phyloP scores from a whole-genome alignment of 768 basidiomycete genomes.

The Rhodosporidiobolus odoratus region DNA sequence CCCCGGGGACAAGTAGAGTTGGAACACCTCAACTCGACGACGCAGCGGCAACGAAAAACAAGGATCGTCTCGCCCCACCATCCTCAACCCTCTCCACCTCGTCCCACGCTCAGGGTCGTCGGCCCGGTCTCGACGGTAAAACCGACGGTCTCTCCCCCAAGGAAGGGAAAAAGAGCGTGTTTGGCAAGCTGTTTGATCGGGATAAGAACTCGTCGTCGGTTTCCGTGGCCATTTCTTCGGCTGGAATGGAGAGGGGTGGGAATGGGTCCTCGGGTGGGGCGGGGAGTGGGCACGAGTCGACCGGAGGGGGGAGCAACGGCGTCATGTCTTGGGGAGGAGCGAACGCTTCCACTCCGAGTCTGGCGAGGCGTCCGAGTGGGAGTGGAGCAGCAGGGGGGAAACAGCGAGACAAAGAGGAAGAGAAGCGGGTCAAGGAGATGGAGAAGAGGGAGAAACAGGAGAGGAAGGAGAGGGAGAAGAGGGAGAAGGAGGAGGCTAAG shows the following conservation, averaged over 20 bases:
- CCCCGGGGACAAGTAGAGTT: neutral
- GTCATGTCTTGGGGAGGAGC: too few species aligned
- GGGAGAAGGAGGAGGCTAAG: slow-evolving; percentile 18
- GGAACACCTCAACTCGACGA: neutral
- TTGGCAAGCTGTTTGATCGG: slow-evolving; percentile 37
- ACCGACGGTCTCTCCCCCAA: neutral
- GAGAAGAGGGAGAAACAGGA: slow-evolving; percentile 25
- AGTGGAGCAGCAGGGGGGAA: neutral
- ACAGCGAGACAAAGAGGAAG: slow-evolving; percentile 22
- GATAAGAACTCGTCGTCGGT: slow-evolving; percentile 10
- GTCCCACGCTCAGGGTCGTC: neutral
- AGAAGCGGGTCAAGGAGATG: slow-evolving; percentile 19
- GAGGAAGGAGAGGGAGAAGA: slow-evolving; percentile 16
- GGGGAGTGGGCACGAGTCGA: too few species aligned
- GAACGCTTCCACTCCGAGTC: too few species aligned
- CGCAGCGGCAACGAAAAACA: neutral
- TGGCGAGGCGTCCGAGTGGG: too few species aligned
- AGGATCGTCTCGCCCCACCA: neutral
- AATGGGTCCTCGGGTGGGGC: too few species aligned
- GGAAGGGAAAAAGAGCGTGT: slow-evolving; percentile 34
- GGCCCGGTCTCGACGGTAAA: neutral
- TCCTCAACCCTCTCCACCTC: too few species aligned
- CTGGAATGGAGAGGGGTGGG: slow-evolving; percentile 9
- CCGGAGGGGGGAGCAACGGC: too few species aligned
- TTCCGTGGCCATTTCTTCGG: neutral